These are phyloP conservation scores for Casuarina equisetifolia DNA, from an alignment of 306 rosid genomes.

Conservation along the genomic window DNA sequence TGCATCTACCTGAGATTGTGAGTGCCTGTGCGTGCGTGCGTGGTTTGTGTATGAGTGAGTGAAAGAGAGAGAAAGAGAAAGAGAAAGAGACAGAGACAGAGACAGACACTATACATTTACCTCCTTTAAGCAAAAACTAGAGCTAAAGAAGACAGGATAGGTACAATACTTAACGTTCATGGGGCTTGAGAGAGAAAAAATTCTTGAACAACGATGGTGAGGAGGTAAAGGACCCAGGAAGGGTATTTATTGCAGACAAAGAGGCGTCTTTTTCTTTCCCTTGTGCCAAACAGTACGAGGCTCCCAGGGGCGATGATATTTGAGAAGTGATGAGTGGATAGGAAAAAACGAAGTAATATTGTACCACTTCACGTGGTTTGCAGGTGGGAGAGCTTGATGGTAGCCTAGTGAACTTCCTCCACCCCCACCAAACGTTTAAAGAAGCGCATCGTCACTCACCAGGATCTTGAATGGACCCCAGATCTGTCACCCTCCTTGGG, in stretches of 20 bases:
- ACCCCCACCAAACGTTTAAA: not conserved
- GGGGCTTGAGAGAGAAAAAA: slow-evolving; percentile 32
- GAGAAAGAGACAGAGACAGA: slow-evolving; percentile 22
- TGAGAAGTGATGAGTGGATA: slow-evolving; percentile 52
- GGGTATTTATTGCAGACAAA: slow-evolving; percentile 50
- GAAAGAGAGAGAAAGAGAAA: slow-evolving; percentile 7
- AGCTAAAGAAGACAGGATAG: slow-evolving; percentile 69
- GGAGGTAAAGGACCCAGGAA: slow-evolving; percentile 31
- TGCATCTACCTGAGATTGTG: not conserved
- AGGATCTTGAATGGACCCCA: slow-evolving; percentile 31
- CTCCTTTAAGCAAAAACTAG: slow-evolving; percentile 27
- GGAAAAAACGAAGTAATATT: slow-evolving; percentile 28
- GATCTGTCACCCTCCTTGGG: not conserved
- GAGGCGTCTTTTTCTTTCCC: slow-evolving; percentile 55
- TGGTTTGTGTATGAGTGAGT: not conserved
- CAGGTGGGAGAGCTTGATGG: slow-evolving; percentile 43
- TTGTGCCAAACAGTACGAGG: slow-evolving; percentile 50
- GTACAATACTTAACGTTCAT: slow-evolving; percentile 35
- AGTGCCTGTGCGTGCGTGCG: too few relatives aligned
- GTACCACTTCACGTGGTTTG: slow-evolving; percentile 84
- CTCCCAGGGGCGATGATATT: slow-evolving; percentile 48
- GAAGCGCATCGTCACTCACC: not conserved
- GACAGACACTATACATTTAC: slow-evolving; percentile 25
- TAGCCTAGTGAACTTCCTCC: slow-evolving; percentile 16
- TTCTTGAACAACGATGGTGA: slow-evolving; percentile 29